Conservation (phyloP, 2,329 filamentous ascomycete genomes). For the Atkinsonella hypoxylon region DNA sequence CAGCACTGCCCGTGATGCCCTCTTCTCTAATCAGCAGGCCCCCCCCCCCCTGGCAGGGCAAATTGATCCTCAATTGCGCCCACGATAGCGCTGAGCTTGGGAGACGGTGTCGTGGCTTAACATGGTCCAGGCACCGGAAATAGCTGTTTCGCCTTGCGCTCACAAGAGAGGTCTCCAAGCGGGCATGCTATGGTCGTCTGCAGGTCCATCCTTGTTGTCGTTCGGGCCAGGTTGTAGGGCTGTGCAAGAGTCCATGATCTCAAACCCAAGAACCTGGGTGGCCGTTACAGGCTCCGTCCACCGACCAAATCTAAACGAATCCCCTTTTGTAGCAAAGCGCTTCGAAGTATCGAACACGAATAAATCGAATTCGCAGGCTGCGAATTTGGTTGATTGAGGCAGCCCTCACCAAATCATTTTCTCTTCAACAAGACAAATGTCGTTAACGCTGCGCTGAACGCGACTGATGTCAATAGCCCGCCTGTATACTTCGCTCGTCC, state of each 20-base stretch:
- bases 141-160: constrained; percentile 3
- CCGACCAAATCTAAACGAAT: background rate
- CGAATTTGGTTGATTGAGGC: too few relatives aligned
- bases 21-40: background rate
- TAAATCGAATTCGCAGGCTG: background rate
- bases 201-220: constrained; percentile 4
- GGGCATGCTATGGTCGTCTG: background rate
- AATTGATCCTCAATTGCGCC: background rate
- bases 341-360: background rate
- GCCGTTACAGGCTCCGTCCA: background rate
- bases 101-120: background rate
- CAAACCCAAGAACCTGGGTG: constrained; percentile 1
- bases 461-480: too few relatives aligned
- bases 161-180: background rate
- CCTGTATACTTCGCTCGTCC: too few relatives aligned
- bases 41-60: background rate
- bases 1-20: background rate
- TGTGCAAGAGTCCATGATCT: constrained; percentile 3
- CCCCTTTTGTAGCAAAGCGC: background rate
- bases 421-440: too few relatives aligned
- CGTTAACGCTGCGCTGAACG: too few relatives aligned
- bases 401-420: too few relatives aligned
- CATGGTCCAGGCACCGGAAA: constrained; percentile 4
- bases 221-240: constrained; percentile 6
- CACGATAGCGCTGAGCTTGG: background rate